Evolutionary conservation across 352 stramenopile genomes (phyloP).

Genomic region (Pythium sukuiense): DNA sequence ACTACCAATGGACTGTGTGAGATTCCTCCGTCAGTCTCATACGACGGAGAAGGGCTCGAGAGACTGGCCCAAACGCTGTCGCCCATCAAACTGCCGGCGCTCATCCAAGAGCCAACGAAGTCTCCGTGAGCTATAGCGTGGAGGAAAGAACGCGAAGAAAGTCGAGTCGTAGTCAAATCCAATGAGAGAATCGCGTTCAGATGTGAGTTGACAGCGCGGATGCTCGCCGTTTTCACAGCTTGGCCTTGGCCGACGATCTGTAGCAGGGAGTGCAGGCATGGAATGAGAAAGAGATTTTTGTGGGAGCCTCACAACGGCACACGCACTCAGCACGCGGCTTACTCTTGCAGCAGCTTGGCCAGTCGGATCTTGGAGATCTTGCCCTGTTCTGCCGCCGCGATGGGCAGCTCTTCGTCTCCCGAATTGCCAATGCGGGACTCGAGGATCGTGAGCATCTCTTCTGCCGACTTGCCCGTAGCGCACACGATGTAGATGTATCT

Average conservation of each 20-base stretch:
- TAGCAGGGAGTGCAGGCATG: background rate
- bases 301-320: background rate
- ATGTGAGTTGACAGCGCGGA: too few relatives aligned
- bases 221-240: constrained; percentile 6
- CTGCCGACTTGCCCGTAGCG: constrained; percentile 71
- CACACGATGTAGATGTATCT: constrained; percentile 86
- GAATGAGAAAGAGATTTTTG: background rate
- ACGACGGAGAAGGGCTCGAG: constrained; percentile 79
- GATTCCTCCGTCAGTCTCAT: constrained; percentile 77
- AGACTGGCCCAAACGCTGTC: constrained; percentile 35
- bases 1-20: constrained; percentile 52
- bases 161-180: too few relatives aligned
- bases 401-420: constrained; percentile 44
- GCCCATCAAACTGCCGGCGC: constrained; percentile 41
- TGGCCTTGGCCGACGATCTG: constrained; percentile 13
- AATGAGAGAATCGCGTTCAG: too few relatives aligned
- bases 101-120: constrained; percentile 13
- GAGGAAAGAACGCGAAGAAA: background rate
- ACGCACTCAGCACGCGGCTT: constrained; percentile 24
- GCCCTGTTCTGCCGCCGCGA: constrained; percentile 68
- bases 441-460: constrained; percentile 74
- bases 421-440: constrained; percentile 53
- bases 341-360: constrained; percentile 63
- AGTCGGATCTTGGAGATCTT: constrained; percentile 80
- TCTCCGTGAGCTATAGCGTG: background rate